These are phyloP conservation scores for Carex cristatella DNA, from an alignment of 176 grass and related monocot genomes.

Conservation along the genomic window DNA sequence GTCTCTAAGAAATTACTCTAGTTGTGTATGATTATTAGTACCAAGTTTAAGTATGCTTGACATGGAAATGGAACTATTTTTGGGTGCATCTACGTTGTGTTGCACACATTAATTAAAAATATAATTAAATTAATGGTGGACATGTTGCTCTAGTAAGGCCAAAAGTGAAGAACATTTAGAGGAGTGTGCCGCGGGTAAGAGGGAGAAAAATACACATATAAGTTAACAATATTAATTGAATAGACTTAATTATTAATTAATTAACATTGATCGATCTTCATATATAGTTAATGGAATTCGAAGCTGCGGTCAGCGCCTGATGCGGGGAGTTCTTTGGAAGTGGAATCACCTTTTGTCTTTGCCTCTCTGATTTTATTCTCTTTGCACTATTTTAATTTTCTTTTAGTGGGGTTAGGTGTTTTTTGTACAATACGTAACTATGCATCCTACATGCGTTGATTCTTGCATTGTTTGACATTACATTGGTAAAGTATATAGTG, in stretches of 20 bases:
- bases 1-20: not conserved
- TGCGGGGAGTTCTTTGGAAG: constrained; percentile 35
- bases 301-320: constrained; percentile 41
- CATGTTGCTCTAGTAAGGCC: constrained; percentile 18
- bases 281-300: constrained; percentile 27
- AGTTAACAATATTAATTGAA: not conserved
- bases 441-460: not conserved
- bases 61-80: not conserved
- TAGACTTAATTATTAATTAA: constrained; percentile 15
- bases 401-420: constrained; percentile 11
- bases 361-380: constrained; percentile 17
- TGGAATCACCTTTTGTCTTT: constrained; percentile 17
- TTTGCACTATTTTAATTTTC: constrained; percentile 13
- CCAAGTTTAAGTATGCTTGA: not conserved
- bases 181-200: constrained; percentile 24
- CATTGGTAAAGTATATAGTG: not conserved
- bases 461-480: constrained; percentile 21
- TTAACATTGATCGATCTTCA: not conserved
- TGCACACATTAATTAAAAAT: not conserved
- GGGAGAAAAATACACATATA: not conserved
- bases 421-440: not conserved
- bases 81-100: not conserved
- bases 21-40: not conserved
- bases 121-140: not conserved
- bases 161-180: constrained; percentile 26